Evolutionary conservation across 345 rosid genomes (phyloP).

Genomic region (Syzygium jambos): DNA sequence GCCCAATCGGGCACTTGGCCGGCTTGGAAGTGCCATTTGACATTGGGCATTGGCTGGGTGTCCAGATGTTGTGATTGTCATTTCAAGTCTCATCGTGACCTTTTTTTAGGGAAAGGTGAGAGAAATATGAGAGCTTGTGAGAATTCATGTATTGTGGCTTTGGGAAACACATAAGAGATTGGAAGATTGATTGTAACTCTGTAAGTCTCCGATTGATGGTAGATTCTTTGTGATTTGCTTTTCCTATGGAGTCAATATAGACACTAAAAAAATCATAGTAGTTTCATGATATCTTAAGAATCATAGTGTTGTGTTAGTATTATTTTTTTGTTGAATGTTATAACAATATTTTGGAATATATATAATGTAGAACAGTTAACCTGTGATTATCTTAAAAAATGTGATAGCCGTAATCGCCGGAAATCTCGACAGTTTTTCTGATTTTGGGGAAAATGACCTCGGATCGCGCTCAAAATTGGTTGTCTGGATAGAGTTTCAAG

Average conservation of each 20-base stretch:
- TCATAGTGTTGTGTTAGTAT: neutral
- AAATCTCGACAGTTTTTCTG: too few relatives aligned
- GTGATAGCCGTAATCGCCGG: too few relatives aligned
- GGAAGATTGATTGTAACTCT: neutral
- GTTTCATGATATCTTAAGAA: neutral
- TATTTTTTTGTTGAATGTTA: neutral
- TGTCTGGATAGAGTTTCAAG: too few relatives aligned
- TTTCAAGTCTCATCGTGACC: neutral
- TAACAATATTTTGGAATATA: neutral
- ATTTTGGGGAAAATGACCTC: too few relatives aligned
- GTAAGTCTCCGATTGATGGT: neutral
- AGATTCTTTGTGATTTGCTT: fast-evolving
- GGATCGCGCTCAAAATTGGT: too few relatives aligned
- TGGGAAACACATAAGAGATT: neutral
- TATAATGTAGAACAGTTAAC: too few relatives aligned
- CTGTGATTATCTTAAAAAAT: too few relatives aligned
- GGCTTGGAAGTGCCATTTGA: neutral
- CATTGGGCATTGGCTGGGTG: neutral
- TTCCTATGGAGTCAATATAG: neutral
- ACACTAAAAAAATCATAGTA: neutral
- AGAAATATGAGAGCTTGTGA: neutral
- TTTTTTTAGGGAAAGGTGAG: neutral
- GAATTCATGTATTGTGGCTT: neutral
- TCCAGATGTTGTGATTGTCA: neutral
- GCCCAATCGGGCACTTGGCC: neutral